Conservation (phyloP, 2,329 filamentous ascomycete species). For the Fusarium sp. region DNA sequence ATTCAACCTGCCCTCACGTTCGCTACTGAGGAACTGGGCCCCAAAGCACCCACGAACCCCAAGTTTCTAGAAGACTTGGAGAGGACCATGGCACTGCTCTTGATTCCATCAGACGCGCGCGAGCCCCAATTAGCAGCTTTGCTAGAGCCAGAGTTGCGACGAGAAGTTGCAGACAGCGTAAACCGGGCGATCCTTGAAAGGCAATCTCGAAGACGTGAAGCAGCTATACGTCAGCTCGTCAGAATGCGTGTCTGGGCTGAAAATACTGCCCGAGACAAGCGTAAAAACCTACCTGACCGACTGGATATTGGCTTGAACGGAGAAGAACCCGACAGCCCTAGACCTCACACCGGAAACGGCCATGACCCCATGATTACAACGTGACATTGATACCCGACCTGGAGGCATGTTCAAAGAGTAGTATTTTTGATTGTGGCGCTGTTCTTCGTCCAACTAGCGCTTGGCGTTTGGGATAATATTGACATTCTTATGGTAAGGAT, state of each 20-base stretch:
- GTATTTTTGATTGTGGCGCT: conserved; percentile 30
- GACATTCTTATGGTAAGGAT: conserved; percentile 26
- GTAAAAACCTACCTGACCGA: conserved; percentile 48
- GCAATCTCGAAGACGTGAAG: conserved; percentile 79
- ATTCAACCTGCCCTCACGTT: conserved; percentile 86
- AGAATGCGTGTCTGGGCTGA: conserved; percentile 90
- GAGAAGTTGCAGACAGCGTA: conserved; percentile 85
- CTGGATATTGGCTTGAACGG: conserved; percentile 54
- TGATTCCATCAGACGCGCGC: conserved; percentile 86
- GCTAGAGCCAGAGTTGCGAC: conserved; percentile 81
- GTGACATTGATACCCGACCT: conserved; percentile 46
- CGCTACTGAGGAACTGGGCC: conserved; percentile 87
- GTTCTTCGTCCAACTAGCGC: conserved; percentile 18
- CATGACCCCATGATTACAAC: conserved; percentile 66
- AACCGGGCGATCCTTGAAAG: conserved; percentile 87
- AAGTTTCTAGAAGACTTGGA: conserved; percentile 90
- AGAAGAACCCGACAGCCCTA: conserved; percentile 50
- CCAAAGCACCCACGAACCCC: conserved; percentile 83
- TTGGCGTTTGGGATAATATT: conserved; percentile 41
- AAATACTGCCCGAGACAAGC: conserved; percentile 61
- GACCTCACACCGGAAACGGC: conserved; percentile 53
- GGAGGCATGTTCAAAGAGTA: conserved; percentile 21
- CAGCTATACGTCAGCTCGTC: conserved; percentile 84
- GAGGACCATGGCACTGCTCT: conserved; percentile 89
- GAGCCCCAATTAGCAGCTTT: conserved; percentile 80